Evolutionary conservation across 1,139 yeast species (phyloP).

Genomic region (Eremothecium sinecaudum): DNA sequence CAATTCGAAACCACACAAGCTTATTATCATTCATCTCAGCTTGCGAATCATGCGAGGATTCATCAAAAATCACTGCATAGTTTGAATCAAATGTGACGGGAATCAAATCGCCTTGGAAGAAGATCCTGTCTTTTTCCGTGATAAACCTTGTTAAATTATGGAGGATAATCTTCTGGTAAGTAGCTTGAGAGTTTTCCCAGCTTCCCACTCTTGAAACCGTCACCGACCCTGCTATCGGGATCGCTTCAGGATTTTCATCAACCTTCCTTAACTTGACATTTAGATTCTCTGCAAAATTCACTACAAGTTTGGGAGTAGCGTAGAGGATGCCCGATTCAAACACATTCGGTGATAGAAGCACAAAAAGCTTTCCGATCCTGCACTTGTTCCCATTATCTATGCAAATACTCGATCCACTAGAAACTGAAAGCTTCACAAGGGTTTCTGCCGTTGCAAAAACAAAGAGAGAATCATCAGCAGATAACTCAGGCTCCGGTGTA

Average conservation of each 20-base stretch:
- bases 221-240: constrained; percentile 21
- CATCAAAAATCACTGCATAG: constrained; percentile 27
- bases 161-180: constrained; percentile 59
- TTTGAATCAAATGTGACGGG: constrained; percentile 70
- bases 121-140: constrained; percentile 48
- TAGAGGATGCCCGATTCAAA: constrained; percentile 13
- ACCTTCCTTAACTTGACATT: constrained; percentile 19
- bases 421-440: constrained; percentile 16
- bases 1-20: constrained; percentile 75
- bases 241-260: constrained; percentile 36
- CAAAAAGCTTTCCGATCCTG: constrained; percentile 17
- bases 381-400: constrained; percentile 8
- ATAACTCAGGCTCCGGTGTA: constrained; percentile 9
- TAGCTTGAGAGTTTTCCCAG: constrained; percentile 50
- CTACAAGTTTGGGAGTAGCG: constrained; percentile 21
- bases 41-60: constrained; percentile 6
- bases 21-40: constrained; percentile 56
- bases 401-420: constrained; percentile 21
- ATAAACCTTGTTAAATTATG: constrained; percentile 56
- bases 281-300: constrained; percentile 12
- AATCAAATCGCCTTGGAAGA: constrained; percentile 54
- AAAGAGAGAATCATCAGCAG: constrained; percentile 22
- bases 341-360: constrained; percentile 20
- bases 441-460: constrained; percentile 19
- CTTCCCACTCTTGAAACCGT: constrained; percentile 24